These are phyloP conservation scores for Musa acuminata DNA, from an alignment of 176 grass and related monocot species.

Conservation along the genomic window DNA sequence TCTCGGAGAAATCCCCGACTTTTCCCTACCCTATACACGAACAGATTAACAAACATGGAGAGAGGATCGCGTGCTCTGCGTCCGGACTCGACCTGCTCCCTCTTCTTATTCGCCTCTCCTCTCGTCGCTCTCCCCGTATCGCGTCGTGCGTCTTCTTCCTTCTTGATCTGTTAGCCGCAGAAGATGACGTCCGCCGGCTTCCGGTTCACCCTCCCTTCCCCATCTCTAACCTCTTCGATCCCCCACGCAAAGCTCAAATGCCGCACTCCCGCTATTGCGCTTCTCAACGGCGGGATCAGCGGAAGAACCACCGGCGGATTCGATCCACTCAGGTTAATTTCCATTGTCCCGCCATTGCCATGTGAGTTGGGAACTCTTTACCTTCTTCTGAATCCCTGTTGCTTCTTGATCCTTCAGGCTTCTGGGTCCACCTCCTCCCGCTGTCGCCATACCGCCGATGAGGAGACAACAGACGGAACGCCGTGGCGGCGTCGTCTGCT, in stretches of 20 bases:
- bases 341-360: background rate
- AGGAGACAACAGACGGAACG: background rate
- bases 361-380: too few species aligned
- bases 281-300: background rate
- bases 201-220: background rate
- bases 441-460: background rate
- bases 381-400: too few species aligned
- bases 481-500: conserved; percentile 28
- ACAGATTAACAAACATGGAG: too few species aligned
- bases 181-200: background rate
- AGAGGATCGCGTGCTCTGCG: too few species aligned
- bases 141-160: background rate
- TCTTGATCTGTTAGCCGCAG: background rate
- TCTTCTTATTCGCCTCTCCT: background rate
- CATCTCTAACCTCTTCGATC: background rate
- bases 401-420: conserved; percentile 1
- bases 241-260: background rate
- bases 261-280: background rate
- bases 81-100: too few species aligned
- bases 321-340: background rate
- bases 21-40: too few species aligned
- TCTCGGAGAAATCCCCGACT: too few species aligned
- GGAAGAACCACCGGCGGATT: background rate
- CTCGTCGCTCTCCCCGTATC: background rate
- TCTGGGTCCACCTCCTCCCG: background rate